Conservation (phyloP, 2,329 filamentous ascomycete species). For the Exophiala alcalophila region DNA sequence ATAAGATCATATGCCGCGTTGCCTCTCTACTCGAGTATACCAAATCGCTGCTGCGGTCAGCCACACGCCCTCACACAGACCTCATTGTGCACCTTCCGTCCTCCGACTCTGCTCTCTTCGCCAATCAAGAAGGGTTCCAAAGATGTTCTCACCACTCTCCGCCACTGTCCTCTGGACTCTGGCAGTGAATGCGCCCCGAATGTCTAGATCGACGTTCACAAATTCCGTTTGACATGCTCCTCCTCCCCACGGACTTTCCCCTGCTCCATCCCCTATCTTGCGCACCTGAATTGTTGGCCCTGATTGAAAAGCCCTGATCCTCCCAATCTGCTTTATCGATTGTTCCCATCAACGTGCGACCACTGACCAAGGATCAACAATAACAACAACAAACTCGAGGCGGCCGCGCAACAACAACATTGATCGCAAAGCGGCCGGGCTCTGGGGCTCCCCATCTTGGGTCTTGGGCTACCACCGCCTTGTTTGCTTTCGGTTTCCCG, state of each 20-base stretch:
- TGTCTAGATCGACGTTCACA: constrained; percentile 7
- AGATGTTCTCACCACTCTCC: too few relatives aligned
- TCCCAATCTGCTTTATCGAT: constrained; percentile 25
- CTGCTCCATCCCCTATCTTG: constrained; percentile 24
- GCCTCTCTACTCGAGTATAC: too few relatives aligned
- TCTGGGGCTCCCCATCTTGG: not conserved
- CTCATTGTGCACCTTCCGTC: too few relatives aligned
- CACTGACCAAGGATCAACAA: constrained; percentile 18
- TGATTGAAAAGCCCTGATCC: constrained; percentile 20
- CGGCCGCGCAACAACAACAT: constrained; percentile 18
- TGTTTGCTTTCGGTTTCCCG: not conserved
- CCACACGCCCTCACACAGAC: too few relatives aligned
- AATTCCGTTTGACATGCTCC: constrained; percentile 16
- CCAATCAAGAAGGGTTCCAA: too few relatives aligned
- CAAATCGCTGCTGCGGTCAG: too few relatives aligned
- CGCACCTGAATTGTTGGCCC: constrained; percentile 10
- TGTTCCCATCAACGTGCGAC: constrained; percentile 21
- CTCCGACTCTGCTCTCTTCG: too few relatives aligned
- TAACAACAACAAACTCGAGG: too few relatives aligned
- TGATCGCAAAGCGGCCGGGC: constrained; percentile 7
- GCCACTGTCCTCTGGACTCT: too few relatives aligned
- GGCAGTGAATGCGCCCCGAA: too few relatives aligned
- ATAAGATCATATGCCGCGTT: too few relatives aligned
- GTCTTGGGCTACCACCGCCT: not conserved
- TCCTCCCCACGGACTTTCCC: constrained; percentile 20